Percentiles rank a stretch among this genome's conserved stretches.
Conservation (phyloP, 768 basidiomycete genomes). For the Wakefieldia striispora region DNA sequence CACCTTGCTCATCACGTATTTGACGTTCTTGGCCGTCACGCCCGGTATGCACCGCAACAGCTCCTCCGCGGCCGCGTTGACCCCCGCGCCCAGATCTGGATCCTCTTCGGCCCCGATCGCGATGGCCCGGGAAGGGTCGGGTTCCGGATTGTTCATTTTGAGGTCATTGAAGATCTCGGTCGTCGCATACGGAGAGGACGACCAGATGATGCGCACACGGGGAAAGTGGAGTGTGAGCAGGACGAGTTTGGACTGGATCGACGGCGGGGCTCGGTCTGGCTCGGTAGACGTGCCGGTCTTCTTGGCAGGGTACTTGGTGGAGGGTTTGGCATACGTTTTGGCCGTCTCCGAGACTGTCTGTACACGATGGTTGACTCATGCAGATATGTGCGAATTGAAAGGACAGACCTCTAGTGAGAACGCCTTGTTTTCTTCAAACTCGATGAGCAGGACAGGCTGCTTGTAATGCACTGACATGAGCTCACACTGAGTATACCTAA, state of each 20-base stretch:
- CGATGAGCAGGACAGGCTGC: constrained; percentile 87
- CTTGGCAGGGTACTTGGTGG: constrained; percentile 56
- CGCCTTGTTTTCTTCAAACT: constrained; percentile 96
- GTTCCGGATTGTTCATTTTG: constrained; percentile 76
- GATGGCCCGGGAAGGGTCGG: constrained; percentile 74
- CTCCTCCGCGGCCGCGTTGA: constrained; percentile 79
- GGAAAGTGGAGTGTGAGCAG: constrained; percentile 89
- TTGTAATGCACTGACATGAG: constrained; percentile 96
- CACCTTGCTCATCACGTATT: constrained; percentile 82
- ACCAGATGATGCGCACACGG: constrained; percentile 93
- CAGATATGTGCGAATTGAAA: not conserved
- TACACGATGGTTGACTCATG: not conserved
- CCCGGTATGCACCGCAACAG: constrained; percentile 82
- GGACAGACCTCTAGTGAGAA: constrained; percentile 82
- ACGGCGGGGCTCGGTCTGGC: constrained; percentile 40
- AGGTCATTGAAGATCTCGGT: constrained; percentile 92
- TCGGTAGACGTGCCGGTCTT: constrained; percentile 29
- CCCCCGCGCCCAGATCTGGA: constrained; percentile 59
- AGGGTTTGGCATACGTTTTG: constrained; percentile 64
- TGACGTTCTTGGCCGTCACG: constrained; percentile 78
- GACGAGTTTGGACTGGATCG: constrained; percentile 89
- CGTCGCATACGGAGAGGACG: constrained; percentile 90
- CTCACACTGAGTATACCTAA: constrained; percentile 95
- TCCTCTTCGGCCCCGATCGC: constrained; percentile 80
- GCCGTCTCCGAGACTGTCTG: constrained; percentile 60